These are phyloP conservation scores for Aspergillus fructus DNA, from an alignment of 2,329 filamentous ascomycete genomes.

Conservation along the genomic window DNA sequence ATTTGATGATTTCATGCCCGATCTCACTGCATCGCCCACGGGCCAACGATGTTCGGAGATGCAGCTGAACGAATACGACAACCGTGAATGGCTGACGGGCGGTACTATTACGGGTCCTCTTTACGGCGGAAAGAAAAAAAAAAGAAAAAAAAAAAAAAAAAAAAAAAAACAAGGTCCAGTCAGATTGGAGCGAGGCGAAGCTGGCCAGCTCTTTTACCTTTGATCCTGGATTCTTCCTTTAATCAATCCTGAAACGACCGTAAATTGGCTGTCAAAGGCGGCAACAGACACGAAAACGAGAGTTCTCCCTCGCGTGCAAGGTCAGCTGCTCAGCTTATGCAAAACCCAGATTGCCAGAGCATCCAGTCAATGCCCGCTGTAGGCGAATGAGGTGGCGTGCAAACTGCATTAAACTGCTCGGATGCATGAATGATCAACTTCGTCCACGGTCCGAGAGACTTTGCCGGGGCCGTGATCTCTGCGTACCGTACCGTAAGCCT, in stretches of 20 bases:
- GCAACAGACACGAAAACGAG: neutral
- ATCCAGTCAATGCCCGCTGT: neutral
- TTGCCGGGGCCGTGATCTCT: slow-evolving; percentile 16
- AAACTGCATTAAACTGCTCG: slow-evolving; percentile 12
- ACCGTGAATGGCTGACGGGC: neutral
- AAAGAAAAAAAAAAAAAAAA: neutral
- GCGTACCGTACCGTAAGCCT: slow-evolving; percentile 9
- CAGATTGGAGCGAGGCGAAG: neutral
- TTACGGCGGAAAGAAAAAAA: neutral
- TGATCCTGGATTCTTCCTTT: neutral
- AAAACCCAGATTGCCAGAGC: neutral
- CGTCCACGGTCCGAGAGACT: slow-evolving; percentile 12
- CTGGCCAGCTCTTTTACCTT: neutral
- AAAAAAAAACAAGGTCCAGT: neutral
- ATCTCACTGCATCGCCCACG: slow-evolving; percentile 1
- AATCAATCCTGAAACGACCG: slow-evolving; percentile 9
- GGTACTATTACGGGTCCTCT: neutral
- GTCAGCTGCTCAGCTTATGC: neutral
- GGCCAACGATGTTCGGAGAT: neutral
- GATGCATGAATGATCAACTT: slow-evolving; percentile 20
- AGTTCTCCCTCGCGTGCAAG: neutral
- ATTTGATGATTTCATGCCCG: slow-evolving; percentile 3
- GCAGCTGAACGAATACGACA: neutral
- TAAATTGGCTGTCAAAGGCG: neutral
- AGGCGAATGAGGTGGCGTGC: neutral